Base-by-base conservation (phyloP, 768 basidiomycete genomes). In the Amanita polypyramis region DNA sequence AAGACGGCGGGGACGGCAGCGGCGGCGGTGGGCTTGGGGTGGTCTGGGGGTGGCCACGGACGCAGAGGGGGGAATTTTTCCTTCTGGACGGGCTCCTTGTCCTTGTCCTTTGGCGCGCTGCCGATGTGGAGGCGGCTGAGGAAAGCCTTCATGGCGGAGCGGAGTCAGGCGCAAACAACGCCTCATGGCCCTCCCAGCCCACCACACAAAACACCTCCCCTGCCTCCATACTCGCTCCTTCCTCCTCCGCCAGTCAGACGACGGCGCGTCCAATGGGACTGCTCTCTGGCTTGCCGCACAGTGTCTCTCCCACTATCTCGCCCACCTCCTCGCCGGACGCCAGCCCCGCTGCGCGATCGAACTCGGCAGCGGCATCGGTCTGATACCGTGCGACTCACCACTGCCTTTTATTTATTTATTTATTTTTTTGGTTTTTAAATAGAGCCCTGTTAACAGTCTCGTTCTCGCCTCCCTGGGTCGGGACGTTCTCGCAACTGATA, bases 291-390 rank as follows among this genome's bases (percentile, higher is more conserved):
- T n/a, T n/a, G n/a, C n/a, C n/a, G n/a, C n/a, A n/a, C n/a, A n/a
- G n/a, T n/a, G n/a, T n/a, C n/a, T n/a, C n/a, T n/a, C n/a, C n/a
- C n/a, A n/a, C n/a, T 20, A 91, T 85, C 51, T 90, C 90, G 14
- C 90, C 87, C 2, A 77, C 85, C 2, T 77, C 92, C 43, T 92
- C 90, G 90, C 78, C 91, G 45, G 80, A 79, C 35, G 85, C 80
- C 62, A 55, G 25, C 61, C 62, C 9, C n/a, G 15, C 23, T 67
- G 68, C 46, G 81, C 75, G 6, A 65, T 91, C 49, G 91, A 95
- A 60, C 66, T 94, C 15, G 91, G 91, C 47, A 80, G 82, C 56
- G 91, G 91, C 17, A 79, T 86, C 29, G 91, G 89, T n/a, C n/a
- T n/a, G n/a, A n/a, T n/a, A n/a, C n/a, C n/a, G n/a, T n/a, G n/a